phyloP scores from a whole-genome alignment of 345 rosid species.

The Balakata baccata region DNA sequence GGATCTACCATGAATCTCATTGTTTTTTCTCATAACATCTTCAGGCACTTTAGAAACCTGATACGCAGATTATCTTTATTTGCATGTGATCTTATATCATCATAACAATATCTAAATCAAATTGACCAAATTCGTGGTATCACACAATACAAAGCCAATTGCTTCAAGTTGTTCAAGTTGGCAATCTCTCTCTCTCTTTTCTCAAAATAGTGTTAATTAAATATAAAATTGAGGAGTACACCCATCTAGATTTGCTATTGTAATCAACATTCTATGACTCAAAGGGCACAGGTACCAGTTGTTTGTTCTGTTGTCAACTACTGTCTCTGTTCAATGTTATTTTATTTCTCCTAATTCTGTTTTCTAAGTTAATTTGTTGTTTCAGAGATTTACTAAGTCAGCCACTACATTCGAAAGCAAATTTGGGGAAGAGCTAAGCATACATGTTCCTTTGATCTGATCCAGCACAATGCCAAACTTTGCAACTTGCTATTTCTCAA shows the following conservation, averaged over 20 bases:
- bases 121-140: background rate
- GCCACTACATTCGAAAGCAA: constrained; percentile 2
- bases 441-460: constrained; percentile 72
- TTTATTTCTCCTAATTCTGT: background rate
- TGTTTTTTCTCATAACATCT: background rate
- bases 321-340: background rate
- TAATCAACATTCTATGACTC: background rate
- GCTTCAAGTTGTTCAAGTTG: too few relatives aligned
- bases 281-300: background rate
- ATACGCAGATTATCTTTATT: background rate
- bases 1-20: background rate
- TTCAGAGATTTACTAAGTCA: background rate
- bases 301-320: background rate
- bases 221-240: too few relatives aligned
- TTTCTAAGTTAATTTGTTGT: background rate
- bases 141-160: background rate
- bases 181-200: background rate
- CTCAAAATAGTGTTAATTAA: too few relatives aligned
- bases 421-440: constrained; percentile 24
- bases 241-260: background rate
- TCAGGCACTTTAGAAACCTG: background rate
- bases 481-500: constrained; percentile 55
- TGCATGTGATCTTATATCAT: background rate
- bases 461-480: constrained; percentile 58
- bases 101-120: background rate